These are phyloP conservation scores for Solanum chiquidenum DNA, from an alignment of 257 asterid genomes.

Conservation along the genomic window DNA sequence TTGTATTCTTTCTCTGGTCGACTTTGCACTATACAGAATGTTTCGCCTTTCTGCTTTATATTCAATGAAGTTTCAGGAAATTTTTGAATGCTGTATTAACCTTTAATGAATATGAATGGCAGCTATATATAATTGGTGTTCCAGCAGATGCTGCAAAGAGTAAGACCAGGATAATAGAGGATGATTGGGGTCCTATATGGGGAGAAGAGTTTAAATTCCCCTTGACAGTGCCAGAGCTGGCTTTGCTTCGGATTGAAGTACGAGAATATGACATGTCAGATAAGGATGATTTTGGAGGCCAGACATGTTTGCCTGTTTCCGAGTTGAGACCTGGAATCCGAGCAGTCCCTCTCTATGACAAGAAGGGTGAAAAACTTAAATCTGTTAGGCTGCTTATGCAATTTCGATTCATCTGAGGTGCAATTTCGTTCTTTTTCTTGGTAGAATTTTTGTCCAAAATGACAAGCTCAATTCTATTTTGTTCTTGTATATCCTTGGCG, in stretches of 20 bases:
- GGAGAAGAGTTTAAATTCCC: conserved; percentile 76
- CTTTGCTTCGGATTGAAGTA: conserved; percentile 73
- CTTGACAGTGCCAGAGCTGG: conserved; percentile 80
- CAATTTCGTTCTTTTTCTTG: background rate
- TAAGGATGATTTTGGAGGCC: conserved; percentile 99
- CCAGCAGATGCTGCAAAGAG: conserved; percentile 66
- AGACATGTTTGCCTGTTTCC: conserved; percentile 79
- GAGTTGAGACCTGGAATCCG: conserved; percentile 86
- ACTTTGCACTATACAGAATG: background rate
- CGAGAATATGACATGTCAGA: conserved; percentile 81
- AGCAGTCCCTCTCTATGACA: conserved; percentile 75
- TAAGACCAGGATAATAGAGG: conserved; percentile 75
- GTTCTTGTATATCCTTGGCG: background rate
- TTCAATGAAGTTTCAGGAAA: background rate
- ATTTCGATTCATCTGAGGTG: conserved; percentile 50
- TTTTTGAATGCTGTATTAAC: background rate
- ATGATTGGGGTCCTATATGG: conserved; percentile 94
- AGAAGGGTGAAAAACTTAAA: conserved; percentile 63
- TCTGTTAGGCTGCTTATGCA: conserved; percentile 89
- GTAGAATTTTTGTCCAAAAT: background rate
- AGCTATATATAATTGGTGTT: conserved; percentile 65
- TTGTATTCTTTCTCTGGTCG: background rate
- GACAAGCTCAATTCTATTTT: background rate
- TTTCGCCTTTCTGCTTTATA: background rate
- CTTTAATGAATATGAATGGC: conserved; percentile 7